Base-by-base conservation (phyloP, 805 yeast genomes). In the Candida yuanshanica region DNA sequence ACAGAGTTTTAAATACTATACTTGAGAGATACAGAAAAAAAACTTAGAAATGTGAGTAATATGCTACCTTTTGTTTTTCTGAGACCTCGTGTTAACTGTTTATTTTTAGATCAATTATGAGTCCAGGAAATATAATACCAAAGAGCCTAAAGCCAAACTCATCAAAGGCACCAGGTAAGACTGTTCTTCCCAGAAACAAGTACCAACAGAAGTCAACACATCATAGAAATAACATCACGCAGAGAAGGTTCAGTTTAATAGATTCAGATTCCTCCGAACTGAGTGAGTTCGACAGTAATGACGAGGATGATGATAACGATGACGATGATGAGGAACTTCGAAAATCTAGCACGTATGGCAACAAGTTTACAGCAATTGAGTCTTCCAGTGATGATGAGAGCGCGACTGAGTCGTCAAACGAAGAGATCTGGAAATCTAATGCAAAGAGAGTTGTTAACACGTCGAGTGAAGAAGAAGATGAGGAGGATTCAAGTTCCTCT, bases 401-500 rank as follows among this genome's bases (percentile, higher is more conserved):
- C 23, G 52, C 59, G 25, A 60, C 56, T 16, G 43, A 39, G 36
- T 20, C 53, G 32, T 27, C 46, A n/a, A 45, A 50, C 34, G 65
- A 62, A 25, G 53, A 52, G 37, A 45, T 42, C 41, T 56, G 52
- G 62, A 51, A 38, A 48, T 55, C 45, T 18, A 55, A 57, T 34
- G 39, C 54, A 9, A 52, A 49, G 16, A 48, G 50, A 23, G 62
- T 55, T 23, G 63, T 58, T 17, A 48, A 61, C 33, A 59, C 62
- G 21, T 53, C 60, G 6, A 65, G 64, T 33, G 65, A 62, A 22
- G 63, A 56, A 26, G 56, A 47, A 16, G 59, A 58, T 18, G 65
- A 60, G 7, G 70, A 60, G 14, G 68, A 61, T 26, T 70, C 69
- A 17, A 66, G 68, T 27, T 74, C 80, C 10, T 76, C 82, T 0